These are phyloP conservation scores for Leucocoprinus birnbaumii DNA, from an alignment of 768 basidiomycete species.

Conservation along the genomic window DNA sequence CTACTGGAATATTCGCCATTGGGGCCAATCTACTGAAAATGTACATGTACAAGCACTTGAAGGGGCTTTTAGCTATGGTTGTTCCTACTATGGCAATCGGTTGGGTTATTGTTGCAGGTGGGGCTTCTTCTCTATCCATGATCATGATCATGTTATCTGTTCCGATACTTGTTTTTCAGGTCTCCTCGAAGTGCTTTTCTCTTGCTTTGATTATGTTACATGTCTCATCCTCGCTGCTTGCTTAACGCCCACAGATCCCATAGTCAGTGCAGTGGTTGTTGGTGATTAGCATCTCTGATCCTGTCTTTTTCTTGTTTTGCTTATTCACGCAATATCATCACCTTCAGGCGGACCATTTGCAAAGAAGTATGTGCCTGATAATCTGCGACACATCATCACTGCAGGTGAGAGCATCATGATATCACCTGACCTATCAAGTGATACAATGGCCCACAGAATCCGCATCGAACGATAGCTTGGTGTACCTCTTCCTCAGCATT, in stretches of 20 bases:
- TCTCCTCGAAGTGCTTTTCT: conserved; percentile 71
- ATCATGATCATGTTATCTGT: too few relatives aligned
- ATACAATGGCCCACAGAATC: conserved; percentile 41
- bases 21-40: conserved; percentile 89
- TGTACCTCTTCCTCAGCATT: conserved; percentile 87
- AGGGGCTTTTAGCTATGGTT: conserved; percentile 67
- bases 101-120: conserved; percentile 78
- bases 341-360: conserved; percentile 71
- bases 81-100: conserved; percentile 85
- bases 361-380: conserved; percentile 61
- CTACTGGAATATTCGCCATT: conserved; percentile 89
- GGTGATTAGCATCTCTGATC: conserved; percentile 28
- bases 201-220: conserved; percentile 65
- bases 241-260: conserved; percentile 92
- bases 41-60: conserved; percentile 81
- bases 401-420: conserved; percentile 34
- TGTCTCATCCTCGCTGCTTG: conserved; percentile 87
- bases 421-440: neutral
- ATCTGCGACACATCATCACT: conserved; percentile 76
- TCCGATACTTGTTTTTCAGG: conserved; percentile 32
- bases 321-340: too few relatives aligned
- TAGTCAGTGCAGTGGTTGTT: conserved; percentile 83
- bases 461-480: conserved; percentile 93
- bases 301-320: too few relatives aligned
- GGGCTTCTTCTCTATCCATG: too few relatives aligned